phyloP scores from a whole-genome alignment of 2,329 filamentous ascomycete genomes.

The Berkeleyomyces basicola region DNA sequence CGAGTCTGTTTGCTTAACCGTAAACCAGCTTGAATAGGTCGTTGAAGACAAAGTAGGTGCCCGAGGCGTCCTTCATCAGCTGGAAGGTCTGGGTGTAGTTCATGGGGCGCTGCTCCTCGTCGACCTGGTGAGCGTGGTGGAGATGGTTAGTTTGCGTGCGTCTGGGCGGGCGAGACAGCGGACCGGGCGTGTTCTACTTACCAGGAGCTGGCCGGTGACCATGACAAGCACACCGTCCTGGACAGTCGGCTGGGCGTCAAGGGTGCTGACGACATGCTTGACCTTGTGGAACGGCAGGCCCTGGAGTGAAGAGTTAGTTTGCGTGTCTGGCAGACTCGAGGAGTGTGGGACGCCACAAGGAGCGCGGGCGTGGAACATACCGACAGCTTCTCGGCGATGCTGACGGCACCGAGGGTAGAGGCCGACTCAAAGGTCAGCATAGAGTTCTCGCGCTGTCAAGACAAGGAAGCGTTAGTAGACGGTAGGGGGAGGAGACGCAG shows the following conservation, averaged over 20 bases:
- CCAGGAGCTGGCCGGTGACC: constrained; percentile 72
- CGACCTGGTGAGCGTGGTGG: constrained; percentile 39
- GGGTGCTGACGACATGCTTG: constrained; percentile 56
- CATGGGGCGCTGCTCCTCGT: constrained; percentile 74
- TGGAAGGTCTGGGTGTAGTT: constrained; percentile 85
- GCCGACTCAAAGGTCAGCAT: constrained; percentile 85
- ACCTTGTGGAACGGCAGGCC: constrained; percentile 66
- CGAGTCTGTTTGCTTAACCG: constrained; percentile 23
- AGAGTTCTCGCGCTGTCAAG: constrained; percentile 55
- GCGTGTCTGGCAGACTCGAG: constrained; percentile 1
- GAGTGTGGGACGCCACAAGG: not conserved
- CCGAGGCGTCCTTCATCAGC: constrained; percentile 47
- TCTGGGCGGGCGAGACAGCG: too few species aligned
- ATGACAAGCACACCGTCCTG: constrained; percentile 64
- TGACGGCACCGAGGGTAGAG: constrained; percentile 43
- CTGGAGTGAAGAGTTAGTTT: constrained; percentile 27
- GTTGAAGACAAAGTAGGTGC: constrained; percentile 78
- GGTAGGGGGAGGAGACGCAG: constrained; percentile 19
- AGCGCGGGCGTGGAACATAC: constrained; percentile 33
- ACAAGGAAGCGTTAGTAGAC: not conserved
- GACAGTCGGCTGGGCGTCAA: constrained; percentile 64
- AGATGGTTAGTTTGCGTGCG: not conserved
- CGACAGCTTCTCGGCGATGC: constrained; percentile 65
- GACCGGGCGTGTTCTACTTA: constrained; percentile 28
- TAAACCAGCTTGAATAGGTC: constrained; percentile 89